These are phyloP conservation scores for Pyrenula massariospora DNA, from an alignment of 495 filamentous ascomycete species.

Conservation along the genomic window DNA sequence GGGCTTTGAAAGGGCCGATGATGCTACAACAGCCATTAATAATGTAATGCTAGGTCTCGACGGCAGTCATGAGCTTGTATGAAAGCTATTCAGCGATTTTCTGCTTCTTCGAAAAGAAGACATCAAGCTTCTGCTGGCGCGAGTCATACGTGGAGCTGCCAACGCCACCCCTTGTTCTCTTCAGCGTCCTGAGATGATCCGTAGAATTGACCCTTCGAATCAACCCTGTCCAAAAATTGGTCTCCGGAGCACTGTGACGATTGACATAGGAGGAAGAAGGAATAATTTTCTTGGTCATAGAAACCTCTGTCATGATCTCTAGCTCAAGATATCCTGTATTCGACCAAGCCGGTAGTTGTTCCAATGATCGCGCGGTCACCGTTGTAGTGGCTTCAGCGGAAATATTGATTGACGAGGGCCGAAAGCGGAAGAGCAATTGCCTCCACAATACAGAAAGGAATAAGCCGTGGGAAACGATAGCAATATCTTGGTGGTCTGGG, in stretches of 20 bases:
- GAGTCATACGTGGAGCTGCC: conserved; percentile 63
- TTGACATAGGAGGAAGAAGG: background rate
- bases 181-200: conserved; percentile 58
- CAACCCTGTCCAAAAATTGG: conserved; percentile 8
- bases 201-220: conserved; percentile 32
- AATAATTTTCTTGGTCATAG: background rate
- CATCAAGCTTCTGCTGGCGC: conserved; percentile 59
- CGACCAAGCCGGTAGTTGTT: conserved; percentile 38
- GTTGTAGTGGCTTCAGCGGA: conserved; percentile 10
- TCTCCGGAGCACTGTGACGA: background rate
- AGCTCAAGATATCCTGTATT: conserved; percentile 55
- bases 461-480: conserved; percentile 70
- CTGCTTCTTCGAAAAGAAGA: conserved; percentile 55
- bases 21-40: too few relatives aligned
- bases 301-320: conserved; percentile 14
- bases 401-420: conserved; percentile 23
- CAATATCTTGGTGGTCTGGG: conserved; percentile 27
- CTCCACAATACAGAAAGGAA: conserved; percentile 59
- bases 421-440: conserved; percentile 42
- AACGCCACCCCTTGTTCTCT: conserved; percentile 59
- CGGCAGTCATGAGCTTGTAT: too few relatives aligned
- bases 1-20: too few relatives aligned
- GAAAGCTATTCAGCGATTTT: conserved; percentile 11
- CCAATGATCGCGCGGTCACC: conserved; percentile 10
- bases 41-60: too few relatives aligned